Evolutionary conservation across 345 rosid species (phyloP).

Genomic region (Passiflora organensis): DNA sequence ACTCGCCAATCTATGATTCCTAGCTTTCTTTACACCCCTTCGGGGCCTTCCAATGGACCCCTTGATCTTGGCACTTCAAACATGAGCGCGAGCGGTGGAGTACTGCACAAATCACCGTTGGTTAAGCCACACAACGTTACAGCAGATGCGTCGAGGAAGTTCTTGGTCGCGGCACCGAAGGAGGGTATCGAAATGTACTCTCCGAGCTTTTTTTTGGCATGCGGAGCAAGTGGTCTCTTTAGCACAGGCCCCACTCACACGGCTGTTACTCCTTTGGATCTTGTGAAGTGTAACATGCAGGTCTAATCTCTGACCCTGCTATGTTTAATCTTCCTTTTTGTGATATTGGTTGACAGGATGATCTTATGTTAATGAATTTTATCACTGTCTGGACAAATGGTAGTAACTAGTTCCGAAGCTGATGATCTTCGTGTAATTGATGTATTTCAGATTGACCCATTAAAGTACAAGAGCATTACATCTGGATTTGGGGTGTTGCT

Average conservation of each 20-base stretch:
- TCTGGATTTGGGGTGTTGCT: constrained; percentile 75
- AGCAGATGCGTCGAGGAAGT: constrained; percentile 9
- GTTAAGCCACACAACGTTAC: background rate
- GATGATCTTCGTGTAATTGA: background rate
- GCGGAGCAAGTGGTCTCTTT: constrained; percentile 63
- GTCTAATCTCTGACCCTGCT: constrained; percentile 21
- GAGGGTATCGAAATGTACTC: constrained; percentile 79
- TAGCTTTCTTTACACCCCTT: constrained; percentile 58
- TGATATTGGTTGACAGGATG: too few species aligned
- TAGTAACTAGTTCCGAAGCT: too few species aligned
- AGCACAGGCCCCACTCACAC: constrained; percentile 83
- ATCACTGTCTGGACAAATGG: too few species aligned
- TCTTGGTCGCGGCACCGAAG: constrained; percentile 52
- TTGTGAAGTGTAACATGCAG: constrained; percentile 99
- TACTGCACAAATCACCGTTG: constrained; percentile 1
- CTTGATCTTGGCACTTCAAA: background rate
- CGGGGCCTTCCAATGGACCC: constrained; percentile 14
- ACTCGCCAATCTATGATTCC: constrained; percentile 61
- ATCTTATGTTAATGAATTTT: too few species aligned
- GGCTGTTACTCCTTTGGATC: constrained; percentile 88
- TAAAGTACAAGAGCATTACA: constrained; percentile 70
- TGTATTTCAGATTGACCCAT: constrained; percentile 66
- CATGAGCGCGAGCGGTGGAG: background rate
- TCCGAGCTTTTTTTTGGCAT: constrained; percentile 71
- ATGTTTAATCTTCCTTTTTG: too few species aligned